Evolutionary conservation across 306 rosid species (phyloP).

Genomic region (Sindora glabra): DNA sequence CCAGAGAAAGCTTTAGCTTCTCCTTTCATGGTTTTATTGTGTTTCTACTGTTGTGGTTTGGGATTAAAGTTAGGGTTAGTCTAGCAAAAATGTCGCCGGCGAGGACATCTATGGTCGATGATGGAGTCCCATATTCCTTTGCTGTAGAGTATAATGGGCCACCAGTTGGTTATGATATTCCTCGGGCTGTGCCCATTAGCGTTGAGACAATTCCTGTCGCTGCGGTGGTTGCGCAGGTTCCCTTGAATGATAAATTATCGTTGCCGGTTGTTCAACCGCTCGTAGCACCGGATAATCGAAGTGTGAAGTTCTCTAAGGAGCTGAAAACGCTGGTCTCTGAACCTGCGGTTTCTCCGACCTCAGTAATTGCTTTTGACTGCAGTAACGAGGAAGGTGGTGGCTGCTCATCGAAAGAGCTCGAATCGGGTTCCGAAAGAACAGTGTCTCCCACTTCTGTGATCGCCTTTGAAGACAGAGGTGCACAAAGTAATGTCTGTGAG

Average conservation of each 20-base stretch:
- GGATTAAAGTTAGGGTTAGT: constrained; percentile 26
- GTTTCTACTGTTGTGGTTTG: constrained; percentile 10
- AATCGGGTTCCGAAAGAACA: constrained; percentile 36
- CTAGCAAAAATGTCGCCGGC: constrained; percentile 46
- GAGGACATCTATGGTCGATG: constrained; percentile 26
- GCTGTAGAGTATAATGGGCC: constrained; percentile 76
- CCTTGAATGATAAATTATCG: constrained; percentile 35
- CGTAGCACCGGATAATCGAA: constrained; percentile 30
- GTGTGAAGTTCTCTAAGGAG: constrained; percentile 52
- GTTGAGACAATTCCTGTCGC: constrained; percentile 63
- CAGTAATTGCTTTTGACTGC: constrained; percentile 58
- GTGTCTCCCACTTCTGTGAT: constrained; percentile 77
- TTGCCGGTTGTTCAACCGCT: constrained; percentile 90
- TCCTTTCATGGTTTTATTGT: constrained; percentile 28
- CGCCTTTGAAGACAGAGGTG: constrained; percentile 56
- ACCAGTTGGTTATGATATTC: constrained; percentile 58
- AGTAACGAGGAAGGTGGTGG: constrained; percentile 26
- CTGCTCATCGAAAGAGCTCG: constrained; percentile 31
- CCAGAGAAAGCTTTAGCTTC: constrained; percentile 16
- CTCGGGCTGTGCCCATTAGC: constrained; percentile 65
- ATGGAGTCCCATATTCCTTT: constrained; percentile 46
- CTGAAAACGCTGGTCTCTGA: constrained; percentile 33
- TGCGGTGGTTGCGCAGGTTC: constrained; percentile 42
- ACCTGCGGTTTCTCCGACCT: constrained; percentile 68
- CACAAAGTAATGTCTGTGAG: constrained; percentile 32